Evolutionary conservation across 768 basidiomycete genomes (phyloP).

Genomic region (Rhodotorula toruloides): DNA sequence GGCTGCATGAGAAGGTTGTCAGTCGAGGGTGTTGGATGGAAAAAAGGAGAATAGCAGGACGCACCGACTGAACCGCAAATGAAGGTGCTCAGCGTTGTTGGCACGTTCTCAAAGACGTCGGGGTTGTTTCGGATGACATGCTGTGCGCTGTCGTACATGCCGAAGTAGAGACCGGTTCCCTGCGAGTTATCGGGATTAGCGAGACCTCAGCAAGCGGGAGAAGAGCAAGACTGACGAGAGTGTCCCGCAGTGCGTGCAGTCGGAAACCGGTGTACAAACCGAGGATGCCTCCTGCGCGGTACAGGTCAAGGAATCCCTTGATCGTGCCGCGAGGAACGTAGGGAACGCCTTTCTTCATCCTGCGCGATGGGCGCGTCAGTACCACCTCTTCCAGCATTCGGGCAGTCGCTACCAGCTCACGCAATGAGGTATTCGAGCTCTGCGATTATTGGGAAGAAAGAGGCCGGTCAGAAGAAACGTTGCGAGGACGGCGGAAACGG

Average conservation of each 20-base stretch:
- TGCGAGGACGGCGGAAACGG: too few species aligned
- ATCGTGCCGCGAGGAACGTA: slow-evolving; percentile 39
- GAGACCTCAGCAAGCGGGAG: neutral
- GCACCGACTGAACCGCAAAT: slow-evolving; percentile 34
- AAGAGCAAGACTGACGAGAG: slow-evolving; percentile 13
- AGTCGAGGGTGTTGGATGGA: neutral
- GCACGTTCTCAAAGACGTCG: slow-evolving; percentile 18
- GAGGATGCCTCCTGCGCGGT: slow-evolving; percentile 34
- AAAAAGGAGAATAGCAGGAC: neutral
- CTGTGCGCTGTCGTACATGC: slow-evolving; percentile 42
- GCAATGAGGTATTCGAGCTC: slow-evolving; percentile 42
- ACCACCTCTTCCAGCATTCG: too few species aligned
- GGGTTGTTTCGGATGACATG: slow-evolving; percentile 15
- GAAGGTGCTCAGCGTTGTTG: slow-evolving; percentile 32
- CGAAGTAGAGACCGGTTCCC: slow-evolving; percentile 44
- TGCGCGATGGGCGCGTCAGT: neutral
- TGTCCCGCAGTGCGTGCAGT: slow-evolving; percentile 39
- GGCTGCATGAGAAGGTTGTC: neutral
- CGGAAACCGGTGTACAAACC: slow-evolving; percentile 40
- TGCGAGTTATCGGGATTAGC: slow-evolving; percentile 3
- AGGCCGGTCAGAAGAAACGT: neutral
- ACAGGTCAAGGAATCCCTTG: slow-evolving; percentile 36
- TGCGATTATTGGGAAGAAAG: neutral
- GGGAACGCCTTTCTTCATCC: slow-evolving; percentile 37
- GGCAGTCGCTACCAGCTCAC: too few species aligned